Base-by-base conservation (phyloP, 768 basidiomycete species). In the Mrakia frigida region DNA sequence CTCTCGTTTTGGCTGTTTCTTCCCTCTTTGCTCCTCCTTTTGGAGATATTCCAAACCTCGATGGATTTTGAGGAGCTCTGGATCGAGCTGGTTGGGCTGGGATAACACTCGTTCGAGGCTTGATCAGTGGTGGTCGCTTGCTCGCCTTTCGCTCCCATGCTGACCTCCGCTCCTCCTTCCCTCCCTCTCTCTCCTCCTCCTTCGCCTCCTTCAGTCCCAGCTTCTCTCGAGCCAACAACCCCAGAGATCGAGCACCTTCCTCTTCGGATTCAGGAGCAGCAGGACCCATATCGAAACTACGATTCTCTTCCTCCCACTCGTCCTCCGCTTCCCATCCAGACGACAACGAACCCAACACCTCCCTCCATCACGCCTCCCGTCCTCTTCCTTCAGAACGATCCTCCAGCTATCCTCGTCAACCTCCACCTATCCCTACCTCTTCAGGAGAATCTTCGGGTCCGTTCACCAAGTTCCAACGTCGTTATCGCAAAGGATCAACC, bases 381-480 rank as follows among this genome's bases (percentile, higher is more conserved):
- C 50, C 52, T 37, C 50, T 18, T 35, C 31, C 53, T 31, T 37
- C 18, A 14, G 18, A 35, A 16, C 31, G 31, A 31, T 25, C 28
- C 0, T 33, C 31, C 43, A 31, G 31, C 28, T 50, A 53, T 25
- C 46, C 28, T 13, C 23, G 13, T 6, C 39, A 23, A 52, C 25
- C 28, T n/a, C 9, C 31, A 18, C 23, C 16, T 6, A 31, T 33
- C 61, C 16, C 35, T 6, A 68, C 65, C 2, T 25, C 65, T 10
- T 68, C 65, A 7, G 65, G 39, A 68, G 65, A 68, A 10, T 72
- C 70, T 0, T 72, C 70, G 6, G 70, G 46, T 39, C 70, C 70
- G 13, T 72, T 72, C 35, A 33, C 70, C 21, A 50, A 72, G 28
- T 72, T 72, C 70, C 70, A 72, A 35, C 70, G 52, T 35, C 50